phyloP scores from a whole-genome alignment of 441 rosid genomes.

The Brassica balearica region DNA sequence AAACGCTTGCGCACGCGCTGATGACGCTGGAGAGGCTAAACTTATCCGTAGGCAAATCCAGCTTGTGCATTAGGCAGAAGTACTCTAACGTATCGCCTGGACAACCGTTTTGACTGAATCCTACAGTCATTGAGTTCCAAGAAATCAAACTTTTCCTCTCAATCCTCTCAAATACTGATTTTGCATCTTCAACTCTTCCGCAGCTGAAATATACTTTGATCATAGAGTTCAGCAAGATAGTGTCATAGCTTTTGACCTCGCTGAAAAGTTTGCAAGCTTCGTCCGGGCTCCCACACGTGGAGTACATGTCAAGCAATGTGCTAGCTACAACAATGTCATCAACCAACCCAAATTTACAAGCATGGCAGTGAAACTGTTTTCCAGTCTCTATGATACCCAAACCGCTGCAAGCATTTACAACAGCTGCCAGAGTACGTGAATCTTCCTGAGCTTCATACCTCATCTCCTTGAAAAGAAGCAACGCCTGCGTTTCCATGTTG shows the following conservation, averaged over 20 bases:
- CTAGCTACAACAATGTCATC: slow-evolving; percentile 57
- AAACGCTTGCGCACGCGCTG: slow-evolving; percentile 75
- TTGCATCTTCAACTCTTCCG: slow-evolving; percentile 81
- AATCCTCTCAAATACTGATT: slow-evolving; percentile 63
- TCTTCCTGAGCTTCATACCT: slow-evolving; percentile 52
- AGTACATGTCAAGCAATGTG: slow-evolving; percentile 70
- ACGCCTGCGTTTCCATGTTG: slow-evolving; percentile 59
- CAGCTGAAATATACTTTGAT: slow-evolving; percentile 71
- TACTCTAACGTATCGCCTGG: slow-evolving; percentile 67
- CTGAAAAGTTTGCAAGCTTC: slow-evolving; percentile 75
- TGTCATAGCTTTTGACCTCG: slow-evolving; percentile 69
- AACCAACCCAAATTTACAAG: slow-evolving; percentile 58
- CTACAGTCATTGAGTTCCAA: slow-evolving; percentile 86
- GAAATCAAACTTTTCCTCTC: slow-evolving; percentile 72
- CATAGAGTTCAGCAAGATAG: slow-evolving; percentile 78
- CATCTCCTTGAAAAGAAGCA: slow-evolving; percentile 66
- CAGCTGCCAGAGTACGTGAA: slow-evolving; percentile 51
- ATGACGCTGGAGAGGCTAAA: slow-evolving; percentile 72
- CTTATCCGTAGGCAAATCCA: slow-evolving; percentile 61
- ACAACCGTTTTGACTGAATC: slow-evolving; percentile 75
- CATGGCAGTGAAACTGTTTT: slow-evolving; percentile 68
- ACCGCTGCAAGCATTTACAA: slow-evolving; percentile 64
- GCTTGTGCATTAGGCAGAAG: slow-evolving; percentile 66
- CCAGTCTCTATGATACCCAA: slow-evolving; percentile 43
- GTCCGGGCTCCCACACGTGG: slow-evolving; percentile 61